Evolutionary conservation across 2,329 filamentous ascomycete genomes (phyloP).

Genomic region (Epichloe gansuensis): DNA sequence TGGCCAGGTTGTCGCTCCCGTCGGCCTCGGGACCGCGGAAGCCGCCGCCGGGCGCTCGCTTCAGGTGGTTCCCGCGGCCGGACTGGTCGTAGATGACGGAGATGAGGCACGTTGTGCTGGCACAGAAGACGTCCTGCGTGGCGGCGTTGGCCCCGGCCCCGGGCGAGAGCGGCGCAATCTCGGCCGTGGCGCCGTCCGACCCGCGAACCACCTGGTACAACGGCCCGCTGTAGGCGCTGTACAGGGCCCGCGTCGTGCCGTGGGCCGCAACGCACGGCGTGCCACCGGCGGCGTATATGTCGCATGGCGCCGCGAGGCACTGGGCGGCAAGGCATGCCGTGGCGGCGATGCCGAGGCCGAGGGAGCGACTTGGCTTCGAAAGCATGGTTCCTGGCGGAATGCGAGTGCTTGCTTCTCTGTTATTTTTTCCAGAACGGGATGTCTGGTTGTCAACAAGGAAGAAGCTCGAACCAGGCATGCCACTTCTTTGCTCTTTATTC

Average conservation of each 20-base stretch:
- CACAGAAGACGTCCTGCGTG: slow-evolving; percentile 48
- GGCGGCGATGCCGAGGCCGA: neutral
- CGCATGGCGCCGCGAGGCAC: slow-evolving; percentile 31
- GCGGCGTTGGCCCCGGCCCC: slow-evolving; percentile 51
- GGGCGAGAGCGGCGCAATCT: neutral
- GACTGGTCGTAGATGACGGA: slow-evolving; percentile 55
- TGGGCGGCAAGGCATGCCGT: neutral
- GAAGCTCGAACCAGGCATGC: too few relatives aligned
- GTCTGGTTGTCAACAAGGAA: too few relatives aligned
- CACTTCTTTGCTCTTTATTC: too few relatives aligned
- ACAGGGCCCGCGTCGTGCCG: slow-evolving; percentile 51
- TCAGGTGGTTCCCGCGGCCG: slow-evolving; percentile 47
- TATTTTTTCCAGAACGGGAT: too few relatives aligned
- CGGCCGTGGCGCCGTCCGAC: slow-evolving; percentile 24
- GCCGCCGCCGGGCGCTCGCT: slow-evolving; percentile 42
- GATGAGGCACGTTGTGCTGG: slow-evolving; percentile 48
- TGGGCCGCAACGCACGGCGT: slow-evolving; percentile 54
- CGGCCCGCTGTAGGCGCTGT: slow-evolving; percentile 35
- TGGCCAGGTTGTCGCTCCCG: slow-evolving; percentile 47
- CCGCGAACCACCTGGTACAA: slow-evolving; percentile 48
- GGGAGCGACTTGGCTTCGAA: neutral
- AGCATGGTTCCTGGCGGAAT: neutral
- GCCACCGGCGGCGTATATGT: slow-evolving; percentile 44
- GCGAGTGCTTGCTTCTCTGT: too few relatives aligned
- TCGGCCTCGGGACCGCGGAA: slow-evolving; percentile 41